Base-by-base conservation (phyloP, 225 moss, liverwort and hornwort genomes). In the Pleurozium schreberi region DNA sequence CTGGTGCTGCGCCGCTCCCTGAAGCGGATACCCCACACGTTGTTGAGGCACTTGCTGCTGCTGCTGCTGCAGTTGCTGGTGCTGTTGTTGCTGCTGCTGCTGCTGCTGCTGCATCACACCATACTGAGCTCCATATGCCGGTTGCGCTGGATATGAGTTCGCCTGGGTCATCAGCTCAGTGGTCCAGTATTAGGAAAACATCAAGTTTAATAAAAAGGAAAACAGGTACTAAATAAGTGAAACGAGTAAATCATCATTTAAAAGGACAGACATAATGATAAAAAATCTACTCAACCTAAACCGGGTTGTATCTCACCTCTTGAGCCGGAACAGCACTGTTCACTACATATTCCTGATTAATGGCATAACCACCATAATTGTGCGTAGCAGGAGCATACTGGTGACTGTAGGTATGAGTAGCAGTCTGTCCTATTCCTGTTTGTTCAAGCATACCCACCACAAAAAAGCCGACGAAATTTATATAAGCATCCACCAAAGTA, bases 1-100 rank as follows among this genome's bases (percentile, higher is more conserved):
- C 87, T 94, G 93, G 88, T 93, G 93, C 88, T 91, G 94, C 84
- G 92, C 84, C 40, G 92, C 74, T 92, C 94, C 94, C 90, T 93
- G 94, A 31, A 94, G 87, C 60, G 94, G 87, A 88, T 93, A 94
- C n/a, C 93, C 94, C 78, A 90, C 90, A 90, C 93, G 92, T 85
- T 92, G 94, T 91, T 93, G 93, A 87, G 94, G 91, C 45, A 88
- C 82, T 94, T 94, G 94, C 60, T 91, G 90, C 84, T 90, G 92
- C 64, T 90, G 92, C 66, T 90, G 94, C 88, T 92, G 79, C 53
- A 9, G 77, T 14, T 36, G 77, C 38, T 55, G 76, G 0, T 76
- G 77, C 38, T 38, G 91, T 45, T 85, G 85, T 10, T 70, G 70
- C 78, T 94, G 83, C 87, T 93, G 94, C 34, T 90, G 89, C 73